Percentiles rank a stretch among this genome's conserved stretches.
These are phyloP conservation scores for Metschnikowia colocasiae DNA, from an alignment of 805 yeast genomes.

Conservation along the genomic window DNA sequence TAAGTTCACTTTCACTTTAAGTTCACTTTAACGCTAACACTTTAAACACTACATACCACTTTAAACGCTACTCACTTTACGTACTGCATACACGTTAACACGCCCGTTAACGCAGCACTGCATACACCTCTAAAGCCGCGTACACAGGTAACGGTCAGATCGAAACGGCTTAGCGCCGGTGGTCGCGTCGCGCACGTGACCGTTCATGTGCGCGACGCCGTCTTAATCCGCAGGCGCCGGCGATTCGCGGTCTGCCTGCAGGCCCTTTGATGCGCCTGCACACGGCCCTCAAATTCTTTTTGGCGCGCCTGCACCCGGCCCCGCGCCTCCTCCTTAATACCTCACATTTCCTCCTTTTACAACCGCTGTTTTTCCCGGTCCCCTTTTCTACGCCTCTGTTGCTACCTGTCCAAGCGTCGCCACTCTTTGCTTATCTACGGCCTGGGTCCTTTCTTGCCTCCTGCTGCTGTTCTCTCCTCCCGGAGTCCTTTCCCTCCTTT, in stretches of 20 bases:
- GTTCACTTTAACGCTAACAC: too few species aligned
- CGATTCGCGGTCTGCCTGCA: background rate
- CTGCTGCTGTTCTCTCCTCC: background rate
- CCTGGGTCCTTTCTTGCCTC: background rate
- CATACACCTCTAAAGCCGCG: too few species aligned
- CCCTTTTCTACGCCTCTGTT: background rate
- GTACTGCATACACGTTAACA: too few species aligned
- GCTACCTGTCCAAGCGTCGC: background rate
- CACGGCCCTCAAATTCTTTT: background rate
- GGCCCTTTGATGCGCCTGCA: background rate
- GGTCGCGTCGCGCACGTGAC: background rate
- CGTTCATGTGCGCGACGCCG: background rate
- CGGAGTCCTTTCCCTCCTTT: background rate
- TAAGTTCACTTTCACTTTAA: too few species aligned
- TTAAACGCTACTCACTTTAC: too few species aligned
- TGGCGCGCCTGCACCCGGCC: background rate
- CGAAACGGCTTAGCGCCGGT: too few species aligned
- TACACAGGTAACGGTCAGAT: too few species aligned
- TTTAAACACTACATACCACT: too few species aligned
- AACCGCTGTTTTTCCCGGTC: conserved; percentile 1
- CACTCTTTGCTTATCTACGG: background rate
- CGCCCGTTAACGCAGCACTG: too few species aligned
- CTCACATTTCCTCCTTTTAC: conserved; percentile 4
- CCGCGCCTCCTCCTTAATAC: background rate
- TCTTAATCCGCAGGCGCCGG: background rate